phyloP scores from a whole-genome alignment of 441 rosid species.

The Codiaeum variegatum region DNA sequence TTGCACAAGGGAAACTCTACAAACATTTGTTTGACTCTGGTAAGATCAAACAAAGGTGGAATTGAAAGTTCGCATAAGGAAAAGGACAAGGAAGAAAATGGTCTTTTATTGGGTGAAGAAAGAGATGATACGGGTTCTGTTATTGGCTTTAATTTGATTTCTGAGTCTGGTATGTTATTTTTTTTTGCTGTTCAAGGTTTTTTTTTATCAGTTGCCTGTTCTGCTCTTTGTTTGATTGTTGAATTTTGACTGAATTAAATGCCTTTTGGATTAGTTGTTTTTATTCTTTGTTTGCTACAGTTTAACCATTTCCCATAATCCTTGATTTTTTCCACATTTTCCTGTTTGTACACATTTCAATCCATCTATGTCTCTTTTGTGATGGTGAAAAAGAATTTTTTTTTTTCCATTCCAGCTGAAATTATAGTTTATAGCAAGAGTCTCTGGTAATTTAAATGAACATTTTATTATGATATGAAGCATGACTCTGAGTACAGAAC shows the following conservation, averaged over 20 bases:
- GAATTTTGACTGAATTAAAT: too few relatives aligned
- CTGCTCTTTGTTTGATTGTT: neutral
- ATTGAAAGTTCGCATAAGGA: slow-evolving; percentile 7
- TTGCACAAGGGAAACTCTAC: slow-evolving; percentile 23
- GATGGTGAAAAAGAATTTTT: neutral
- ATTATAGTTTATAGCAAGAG: neutral
- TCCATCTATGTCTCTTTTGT: neutral
- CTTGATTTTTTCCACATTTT: neutral
- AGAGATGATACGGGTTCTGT: slow-evolving; percentile 61
- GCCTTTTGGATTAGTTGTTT: too few relatives aligned
- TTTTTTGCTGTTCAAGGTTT: neutral
- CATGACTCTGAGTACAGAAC: neutral
- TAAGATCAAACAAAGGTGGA: slow-evolving; percentile 25
- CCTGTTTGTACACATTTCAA: neutral
- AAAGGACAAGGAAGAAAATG: slow-evolving; percentile 18
- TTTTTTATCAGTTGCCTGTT: neutral
- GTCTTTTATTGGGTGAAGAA: slow-evolving; percentile 37
- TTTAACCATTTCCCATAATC: too few relatives aligned
- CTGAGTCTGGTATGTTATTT: slow-evolving; percentile 42
- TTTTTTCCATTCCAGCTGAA: neutral
- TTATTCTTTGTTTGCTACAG: too few relatives aligned
- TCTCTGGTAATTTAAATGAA: neutral
- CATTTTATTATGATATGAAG: neutral
- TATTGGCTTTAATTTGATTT: slow-evolving; percentile 53
- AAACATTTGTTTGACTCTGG: slow-evolving; percentile 29